These are phyloP conservation scores for Ceratobasidium sp. DNA, from an alignment of 1,284 basidiomycete species.

Conservation along the genomic window DNA sequence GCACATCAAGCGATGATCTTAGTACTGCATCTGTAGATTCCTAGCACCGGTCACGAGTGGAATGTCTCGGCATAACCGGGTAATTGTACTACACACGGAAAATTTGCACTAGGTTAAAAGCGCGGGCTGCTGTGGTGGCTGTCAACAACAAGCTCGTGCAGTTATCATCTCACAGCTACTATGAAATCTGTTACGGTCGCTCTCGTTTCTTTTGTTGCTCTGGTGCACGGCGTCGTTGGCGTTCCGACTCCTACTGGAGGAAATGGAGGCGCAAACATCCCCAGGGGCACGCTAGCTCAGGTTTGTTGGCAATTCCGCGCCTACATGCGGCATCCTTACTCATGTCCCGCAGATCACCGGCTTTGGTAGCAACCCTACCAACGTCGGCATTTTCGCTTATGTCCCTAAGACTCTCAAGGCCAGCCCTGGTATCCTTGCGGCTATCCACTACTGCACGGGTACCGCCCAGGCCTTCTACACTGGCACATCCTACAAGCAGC, in stretches of 20 bases:
- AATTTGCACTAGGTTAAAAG: slow-evolving; percentile 4
- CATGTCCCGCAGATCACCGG: slow-evolving; percentile 42
- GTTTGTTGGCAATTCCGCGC: neutral
- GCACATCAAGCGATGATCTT: neutral
- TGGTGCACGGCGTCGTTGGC: slow-evolving; percentile 5
- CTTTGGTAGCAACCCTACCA: slow-evolving; percentile 64
- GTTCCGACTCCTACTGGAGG: slow-evolving; percentile 4
- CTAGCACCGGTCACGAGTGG: slow-evolving; percentile 24
- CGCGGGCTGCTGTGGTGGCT: neutral
- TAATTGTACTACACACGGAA: neutral
- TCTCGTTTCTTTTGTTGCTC: slow-evolving; percentile 20
- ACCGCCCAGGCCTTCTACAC: slow-evolving; percentile 64
- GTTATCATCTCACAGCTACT: neutral
- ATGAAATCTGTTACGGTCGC: slow-evolving; percentile 21
- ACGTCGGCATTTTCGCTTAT: slow-evolving; percentile 59
- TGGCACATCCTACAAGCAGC: slow-evolving; percentile 61
- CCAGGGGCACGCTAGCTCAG: slow-evolving; percentile 1
- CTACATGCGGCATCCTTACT: neutral
- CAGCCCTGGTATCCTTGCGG: slow-evolving; percentile 62
- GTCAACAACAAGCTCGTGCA: neutral
- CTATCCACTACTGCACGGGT: slow-evolving; percentile 64
- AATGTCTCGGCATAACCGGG: slow-evolving; percentile 30
- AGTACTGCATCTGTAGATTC: neutral
- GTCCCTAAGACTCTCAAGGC: slow-evolving; percentile 58
- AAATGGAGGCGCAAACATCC: neutral